Percentiles rank a stretch among this genome's conserved stretches.
phyloP scores from a whole-genome alignment of 768 basidiomycete genomes.

The Rossbeevera mucosa region DNA sequence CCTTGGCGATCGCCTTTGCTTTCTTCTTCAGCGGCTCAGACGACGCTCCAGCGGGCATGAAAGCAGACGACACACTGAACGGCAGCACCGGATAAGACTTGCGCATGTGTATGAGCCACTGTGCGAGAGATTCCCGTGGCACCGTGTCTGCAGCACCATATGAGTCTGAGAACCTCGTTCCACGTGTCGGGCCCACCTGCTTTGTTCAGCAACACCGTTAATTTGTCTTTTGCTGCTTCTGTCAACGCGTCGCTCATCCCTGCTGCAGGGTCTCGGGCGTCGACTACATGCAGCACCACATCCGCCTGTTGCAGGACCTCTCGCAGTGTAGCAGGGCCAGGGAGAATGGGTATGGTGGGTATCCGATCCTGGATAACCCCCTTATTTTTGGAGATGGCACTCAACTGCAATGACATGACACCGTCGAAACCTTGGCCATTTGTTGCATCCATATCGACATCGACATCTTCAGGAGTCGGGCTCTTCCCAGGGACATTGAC shows the following conservation, averaged over 20 bases:
- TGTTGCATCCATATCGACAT: conserved; percentile 27
- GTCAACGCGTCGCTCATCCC: conserved; percentile 65
- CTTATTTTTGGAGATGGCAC: conserved; percentile 1
- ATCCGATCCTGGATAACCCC: conserved; percentile 1
- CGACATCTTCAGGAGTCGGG: conserved; percentile 26
- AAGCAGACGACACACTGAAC: conserved; percentile 70
- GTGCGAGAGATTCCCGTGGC: conserved; percentile 66
- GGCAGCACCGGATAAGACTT: conserved; percentile 57
- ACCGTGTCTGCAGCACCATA: conserved; percentile 54
- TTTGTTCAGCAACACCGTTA: conserved; percentile 79
- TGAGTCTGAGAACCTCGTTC: neutral
- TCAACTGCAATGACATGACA: conserved; percentile 20
- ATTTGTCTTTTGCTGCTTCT: conserved; percentile 38
- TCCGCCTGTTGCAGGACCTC: conserved; percentile 70
- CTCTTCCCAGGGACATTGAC: conserved; percentile 25
- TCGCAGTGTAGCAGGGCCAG: conserved; percentile 27
- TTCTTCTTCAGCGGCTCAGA: conserved; percentile 37
- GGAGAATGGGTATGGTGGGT: conserved; percentile 20
- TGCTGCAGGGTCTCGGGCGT: conserved; percentile 77
- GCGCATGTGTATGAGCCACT: conserved; percentile 66
- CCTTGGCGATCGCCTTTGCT: conserved; percentile 36
- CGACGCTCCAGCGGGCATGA: conserved; percentile 42
- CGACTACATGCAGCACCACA: conserved; percentile 75
- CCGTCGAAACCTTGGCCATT: conserved; percentile 39
- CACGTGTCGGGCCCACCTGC: conserved; percentile 53